Percentiles rank a stretch among this genome's conserved stretches.
Evolutionary conservation across 2,329 filamentous ascomycete genomes (phyloP).

Genomic region (Arthrobotrys megalospora): DNA sequence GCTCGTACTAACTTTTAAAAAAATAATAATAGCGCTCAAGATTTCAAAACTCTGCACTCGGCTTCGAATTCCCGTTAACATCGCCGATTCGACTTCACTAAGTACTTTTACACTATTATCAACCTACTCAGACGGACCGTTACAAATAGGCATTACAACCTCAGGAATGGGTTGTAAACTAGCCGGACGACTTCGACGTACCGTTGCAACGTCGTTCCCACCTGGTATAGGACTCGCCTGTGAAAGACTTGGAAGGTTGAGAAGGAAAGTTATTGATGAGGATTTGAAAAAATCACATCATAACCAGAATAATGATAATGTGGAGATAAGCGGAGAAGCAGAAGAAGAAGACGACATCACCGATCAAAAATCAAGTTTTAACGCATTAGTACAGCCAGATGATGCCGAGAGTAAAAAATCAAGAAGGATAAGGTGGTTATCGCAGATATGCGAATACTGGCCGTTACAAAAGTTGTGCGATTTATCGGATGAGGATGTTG

Average conservation of each 20-base stretch:
- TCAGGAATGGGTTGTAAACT: conserved; percentile 96
- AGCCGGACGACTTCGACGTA: conserved; percentile 87
- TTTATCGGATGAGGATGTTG: conserved; percentile 84
- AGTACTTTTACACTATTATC: conserved; percentile 93
- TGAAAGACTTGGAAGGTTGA: conserved; percentile 80
- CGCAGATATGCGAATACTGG: conserved; percentile 99
- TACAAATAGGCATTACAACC: conserved; percentile 95
- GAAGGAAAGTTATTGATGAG: conserved; percentile 81
- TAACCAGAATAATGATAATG: conserved; percentile 63
- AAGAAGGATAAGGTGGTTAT: conserved; percentile 89
- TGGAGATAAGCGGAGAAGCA: conserved; percentile 30
- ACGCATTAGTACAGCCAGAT: conserved; percentile 81
- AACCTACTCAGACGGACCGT: conserved; percentile 87
- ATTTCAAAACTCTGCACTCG: conserved; percentile 83
- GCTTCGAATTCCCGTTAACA: conserved; percentile 91
- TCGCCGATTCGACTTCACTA: conserved; percentile 86
- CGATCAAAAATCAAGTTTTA: conserved; percentile 86
- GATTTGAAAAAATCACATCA: conserved; percentile 70
- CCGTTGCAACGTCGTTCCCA: conserved; percentile 86
- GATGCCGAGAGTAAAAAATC: conserved; percentile 82
- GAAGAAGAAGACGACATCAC: conserved; percentile 73
- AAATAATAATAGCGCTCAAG: conserved; percentile 75
- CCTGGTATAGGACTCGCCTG: conserved; percentile 82
- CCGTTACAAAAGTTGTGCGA: conserved; percentile 84
- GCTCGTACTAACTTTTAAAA: too few relatives aligned